phyloP scores from a whole-genome alignment of 352 stramenopile species.

The Phytophthora macrochlamydospora region DNA sequence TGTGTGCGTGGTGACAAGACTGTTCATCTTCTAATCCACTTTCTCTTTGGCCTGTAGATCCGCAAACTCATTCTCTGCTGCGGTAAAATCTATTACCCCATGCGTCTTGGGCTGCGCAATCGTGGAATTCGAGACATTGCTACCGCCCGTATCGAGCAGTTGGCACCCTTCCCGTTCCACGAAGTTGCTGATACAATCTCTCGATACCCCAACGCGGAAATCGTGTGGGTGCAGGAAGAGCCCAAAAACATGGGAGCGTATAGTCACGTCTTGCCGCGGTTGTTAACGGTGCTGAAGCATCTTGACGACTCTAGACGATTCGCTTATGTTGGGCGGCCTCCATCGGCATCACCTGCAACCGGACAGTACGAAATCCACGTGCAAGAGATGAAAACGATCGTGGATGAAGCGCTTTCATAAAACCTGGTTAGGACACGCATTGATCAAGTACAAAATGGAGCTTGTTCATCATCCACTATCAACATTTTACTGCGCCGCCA shows the following conservation, averaged over 20 bases:
- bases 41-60: conserved; percentile 42
- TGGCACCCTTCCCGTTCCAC: conserved; percentile 98
- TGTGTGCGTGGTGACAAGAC: neutral
- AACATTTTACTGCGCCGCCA: conserved; percentile 24
- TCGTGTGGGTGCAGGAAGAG: conserved; percentile 98
- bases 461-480: neutral
- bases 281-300: conserved; percentile 94
- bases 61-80: conserved; percentile 81
- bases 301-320: conserved; percentile 61
- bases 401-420: conserved; percentile 84
- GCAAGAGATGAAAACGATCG: conserved; percentile 93
- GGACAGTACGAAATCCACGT: conserved; percentile 95
- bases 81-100: conserved; percentile 87
- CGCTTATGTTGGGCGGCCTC: conserved; percentile 94
- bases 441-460: neutral
- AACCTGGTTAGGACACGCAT: neutral
- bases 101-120: conserved; percentile 64
- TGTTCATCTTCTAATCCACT: neutral
- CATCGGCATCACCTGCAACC: conserved; percentile 96
- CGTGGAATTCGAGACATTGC: conserved; percentile 68
- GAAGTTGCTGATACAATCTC: conserved; percentile 90
- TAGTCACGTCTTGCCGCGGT: conserved; percentile 90
- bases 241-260: conserved; percentile 99
- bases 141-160: conserved; percentile 80
- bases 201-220: conserved; percentile 94